Evolutionary conservation across 2,329 filamentous ascomycete species (phyloP).

Genomic region (Gaeumannomyces sp.): DNA sequence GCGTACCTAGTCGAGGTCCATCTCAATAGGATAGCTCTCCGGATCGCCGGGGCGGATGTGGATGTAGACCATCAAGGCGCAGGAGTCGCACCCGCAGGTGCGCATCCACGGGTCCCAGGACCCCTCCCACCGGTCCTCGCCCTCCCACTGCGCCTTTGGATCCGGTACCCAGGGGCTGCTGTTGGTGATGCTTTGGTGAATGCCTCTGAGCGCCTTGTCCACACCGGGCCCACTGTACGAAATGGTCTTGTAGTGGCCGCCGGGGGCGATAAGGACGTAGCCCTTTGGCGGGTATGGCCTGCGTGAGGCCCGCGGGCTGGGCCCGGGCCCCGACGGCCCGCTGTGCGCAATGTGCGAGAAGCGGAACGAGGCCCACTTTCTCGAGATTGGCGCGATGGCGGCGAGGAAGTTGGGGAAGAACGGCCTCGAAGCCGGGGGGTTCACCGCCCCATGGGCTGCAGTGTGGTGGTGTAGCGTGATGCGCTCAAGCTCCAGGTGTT

Average conservation of each 20-base stretch:
- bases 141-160: not conserved
- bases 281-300: not conserved
- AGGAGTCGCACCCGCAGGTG: not conserved
- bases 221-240: not conserved
- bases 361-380: not conserved
- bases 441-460: not conserved
- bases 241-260: not conserved
- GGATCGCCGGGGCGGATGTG: not conserved
- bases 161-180: not conserved
- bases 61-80: not conserved
- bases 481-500: not conserved
- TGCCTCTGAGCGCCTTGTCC: not conserved
- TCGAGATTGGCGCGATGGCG: not conserved
- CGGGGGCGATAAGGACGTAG: not conserved
- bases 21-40: not conserved
- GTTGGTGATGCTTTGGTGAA: not conserved
- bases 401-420: not conserved
- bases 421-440: not conserved
- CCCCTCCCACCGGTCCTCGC: not conserved
- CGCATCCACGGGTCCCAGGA: not conserved
- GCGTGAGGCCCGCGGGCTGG: too few relatives aligned
- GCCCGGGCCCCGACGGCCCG: too few relatives aligned
- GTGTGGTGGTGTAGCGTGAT: not conserved
- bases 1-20: not conserved
- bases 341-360: not conserved